Conservation (phyloP, 768 basidiomycete species). For the Gloeopeniophorella convolvens region DNA sequence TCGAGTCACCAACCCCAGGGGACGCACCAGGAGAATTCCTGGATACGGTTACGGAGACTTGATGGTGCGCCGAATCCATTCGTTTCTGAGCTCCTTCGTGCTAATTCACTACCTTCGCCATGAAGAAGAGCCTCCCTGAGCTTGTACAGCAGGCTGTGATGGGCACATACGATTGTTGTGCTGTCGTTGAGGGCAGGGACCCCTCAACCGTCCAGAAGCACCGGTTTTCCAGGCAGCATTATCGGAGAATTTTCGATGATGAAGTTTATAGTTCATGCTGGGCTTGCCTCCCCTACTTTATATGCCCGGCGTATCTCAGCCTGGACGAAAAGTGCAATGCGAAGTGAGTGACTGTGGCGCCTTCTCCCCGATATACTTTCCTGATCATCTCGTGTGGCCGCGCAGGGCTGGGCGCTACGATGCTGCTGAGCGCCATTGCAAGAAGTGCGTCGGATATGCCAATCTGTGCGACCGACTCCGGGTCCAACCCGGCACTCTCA, state of each 20-base stretch:
- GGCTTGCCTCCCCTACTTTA: not conserved
- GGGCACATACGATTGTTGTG: not conserved
- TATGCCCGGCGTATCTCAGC: not conserved
- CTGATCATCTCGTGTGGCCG: not conserved
- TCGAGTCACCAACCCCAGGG: too few relatives aligned
- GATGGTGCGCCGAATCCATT: not conserved
- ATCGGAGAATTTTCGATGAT: fast-evolving
- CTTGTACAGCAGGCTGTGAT: not conserved
- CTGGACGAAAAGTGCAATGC: not conserved
- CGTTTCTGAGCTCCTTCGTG: not conserved
- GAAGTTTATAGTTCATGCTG: too few relatives aligned
- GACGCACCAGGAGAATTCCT: not conserved
- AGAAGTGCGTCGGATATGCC: not conserved
- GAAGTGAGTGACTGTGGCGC: not conserved
- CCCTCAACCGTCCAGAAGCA: not conserved
- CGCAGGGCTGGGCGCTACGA: constrained; percentile 10
- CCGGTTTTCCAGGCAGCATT: not conserved
- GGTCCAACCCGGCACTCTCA: not conserved
- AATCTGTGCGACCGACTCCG: not conserved
- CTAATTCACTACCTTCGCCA: not conserved
- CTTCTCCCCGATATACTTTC: too few relatives aligned
- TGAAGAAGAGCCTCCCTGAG: not conserved
- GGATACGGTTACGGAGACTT: not conserved
- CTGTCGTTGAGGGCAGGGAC: not conserved
- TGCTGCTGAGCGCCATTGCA: constrained; percentile 2